Evolutionary conservation across 495 filamentous ascomycete species (phyloP).

Genomic region (Lichina pygmaea): DNA sequence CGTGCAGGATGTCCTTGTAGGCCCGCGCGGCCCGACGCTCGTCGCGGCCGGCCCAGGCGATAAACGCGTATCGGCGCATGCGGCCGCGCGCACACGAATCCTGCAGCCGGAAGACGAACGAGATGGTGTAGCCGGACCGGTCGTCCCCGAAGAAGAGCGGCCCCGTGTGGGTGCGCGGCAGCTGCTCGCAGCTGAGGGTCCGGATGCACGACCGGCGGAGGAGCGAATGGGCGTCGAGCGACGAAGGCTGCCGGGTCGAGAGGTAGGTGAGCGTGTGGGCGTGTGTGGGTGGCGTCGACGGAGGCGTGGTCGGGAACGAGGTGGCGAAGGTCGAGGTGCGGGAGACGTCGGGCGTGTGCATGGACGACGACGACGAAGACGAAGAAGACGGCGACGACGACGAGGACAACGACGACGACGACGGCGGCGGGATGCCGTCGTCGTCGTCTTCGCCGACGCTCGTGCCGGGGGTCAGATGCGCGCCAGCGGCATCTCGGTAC

Average conservation of each 20-base stretch:
- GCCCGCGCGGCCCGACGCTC: conserved; percentile 48
- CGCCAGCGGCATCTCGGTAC: neutral
- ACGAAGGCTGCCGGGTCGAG: conserved; percentile 53
- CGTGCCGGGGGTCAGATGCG: neutral
- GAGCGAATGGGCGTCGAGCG: conserved; percentile 54
- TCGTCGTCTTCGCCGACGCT: neutral
- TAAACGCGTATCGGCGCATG: conserved; percentile 61
- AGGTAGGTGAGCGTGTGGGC: conserved; percentile 68
- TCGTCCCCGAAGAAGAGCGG: conserved; percentile 74
- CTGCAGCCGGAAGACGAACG: conserved; percentile 72
- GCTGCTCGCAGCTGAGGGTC: conserved; percentile 60
- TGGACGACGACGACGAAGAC: neutral
- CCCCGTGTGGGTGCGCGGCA: conserved; percentile 49
- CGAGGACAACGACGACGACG: neutral
- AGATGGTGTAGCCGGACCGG: conserved; percentile 63
- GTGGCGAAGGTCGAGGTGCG: neutral
- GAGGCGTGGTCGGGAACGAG: neutral
- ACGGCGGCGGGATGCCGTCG: neutral
- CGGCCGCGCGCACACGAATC: conserved; percentile 73
- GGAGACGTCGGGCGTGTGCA: neutral
- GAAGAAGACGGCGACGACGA: neutral
- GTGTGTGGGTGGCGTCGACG: conserved; percentile 15
- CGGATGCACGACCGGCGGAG: conserved; percentile 67
- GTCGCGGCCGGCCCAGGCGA: conserved; percentile 50
- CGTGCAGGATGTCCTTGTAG: conserved; percentile 42